phyloP scores from a whole-genome alignment of 2,329 filamentous ascomycete species.

The Fusarium piperis region DNA sequence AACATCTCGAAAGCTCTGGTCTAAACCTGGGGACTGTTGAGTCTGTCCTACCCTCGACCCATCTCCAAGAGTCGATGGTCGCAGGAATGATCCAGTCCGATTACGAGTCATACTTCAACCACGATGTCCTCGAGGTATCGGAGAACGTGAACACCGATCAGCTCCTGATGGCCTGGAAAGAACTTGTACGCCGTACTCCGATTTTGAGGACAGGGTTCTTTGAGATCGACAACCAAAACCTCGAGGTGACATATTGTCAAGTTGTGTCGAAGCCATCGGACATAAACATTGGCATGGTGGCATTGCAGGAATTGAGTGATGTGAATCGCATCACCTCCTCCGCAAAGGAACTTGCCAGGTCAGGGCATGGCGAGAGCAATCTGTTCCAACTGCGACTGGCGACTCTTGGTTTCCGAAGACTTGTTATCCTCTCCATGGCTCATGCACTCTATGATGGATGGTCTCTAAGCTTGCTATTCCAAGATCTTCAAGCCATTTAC shows the following conservation, averaged over 20 bases:
- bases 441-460: constrained; percentile 93
- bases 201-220: constrained; percentile 81
- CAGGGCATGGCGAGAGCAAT: constrained; percentile 46
- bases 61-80: constrained; percentile 88
- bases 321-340: constrained; percentile 49
- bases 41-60: constrained; percentile 76
- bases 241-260: constrained; percentile 63
- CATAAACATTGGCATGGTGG: constrained; percentile 31
- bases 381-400: constrained; percentile 63
- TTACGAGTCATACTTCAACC: constrained; percentile 84
- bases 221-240: constrained; percentile 68
- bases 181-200: constrained; percentile 68
- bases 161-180: constrained; percentile 70
- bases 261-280: constrained; percentile 49
- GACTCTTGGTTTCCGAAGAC: constrained; percentile 46
- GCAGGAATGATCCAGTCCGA: constrained; percentile 81
- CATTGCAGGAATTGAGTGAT: constrained; percentile 45
- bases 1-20: constrained; percentile 48
- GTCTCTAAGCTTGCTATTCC: constrained; percentile 79
- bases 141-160: constrained; percentile 62
- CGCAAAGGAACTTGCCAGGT: constrained; percentile 51
- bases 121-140: constrained; percentile 75
- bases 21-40: constrained; percentile 58
- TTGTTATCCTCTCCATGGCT: constrained; percentile 75
- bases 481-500: constrained; percentile 76